These are phyloP conservation scores for Monsonia emarginata DNA, from an alignment of 441 rosid genomes.

Conservation along the genomic window DNA sequence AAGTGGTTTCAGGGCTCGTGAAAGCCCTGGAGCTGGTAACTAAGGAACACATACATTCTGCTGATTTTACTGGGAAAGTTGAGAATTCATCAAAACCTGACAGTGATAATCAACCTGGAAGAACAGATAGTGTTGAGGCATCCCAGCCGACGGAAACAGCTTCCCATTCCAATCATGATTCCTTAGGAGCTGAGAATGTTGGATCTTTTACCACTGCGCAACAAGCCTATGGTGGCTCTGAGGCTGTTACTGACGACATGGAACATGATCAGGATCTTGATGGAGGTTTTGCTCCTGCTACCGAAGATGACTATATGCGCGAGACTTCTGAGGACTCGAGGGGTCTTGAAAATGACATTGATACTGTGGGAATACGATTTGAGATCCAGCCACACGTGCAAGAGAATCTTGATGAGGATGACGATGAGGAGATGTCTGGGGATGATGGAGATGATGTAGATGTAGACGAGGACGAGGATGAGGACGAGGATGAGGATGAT, in stretches of 20 bases:
- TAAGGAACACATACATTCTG: constrained; percentile 77
- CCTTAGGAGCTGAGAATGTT: constrained; percentile 44
- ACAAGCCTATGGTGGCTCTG: constrained; percentile 58
- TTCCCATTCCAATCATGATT: constrained; percentile 48
- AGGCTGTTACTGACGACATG: constrained; percentile 89
- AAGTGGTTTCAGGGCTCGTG: constrained; percentile 68
- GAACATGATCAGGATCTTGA: constrained; percentile 93
- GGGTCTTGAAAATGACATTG: constrained; percentile 67
- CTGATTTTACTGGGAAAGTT: constrained; percentile 50
- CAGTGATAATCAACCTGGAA: constrained; percentile 41
- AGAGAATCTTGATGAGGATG: constrained; percentile 81
- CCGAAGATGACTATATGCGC: constrained; percentile 89
- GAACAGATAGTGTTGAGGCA: constrained; percentile 45
- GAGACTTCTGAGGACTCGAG: constrained; percentile 68
- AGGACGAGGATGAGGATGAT: constrained; percentile 30
- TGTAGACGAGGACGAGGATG: constrained; percentile 83
- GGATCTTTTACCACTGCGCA: constrained; percentile 46
- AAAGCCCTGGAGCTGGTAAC: constrained; percentile 91
- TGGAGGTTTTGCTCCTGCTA: constrained; percentile 56
- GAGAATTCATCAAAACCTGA: constrained; percentile 53
- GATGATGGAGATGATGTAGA: constrained; percentile 67
- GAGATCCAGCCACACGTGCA: constrained; percentile 72
- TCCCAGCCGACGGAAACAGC: constrained; percentile 50
- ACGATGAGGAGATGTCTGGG: constrained; percentile 82
- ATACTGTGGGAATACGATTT: constrained; percentile 60